A percentile compares a stretch with the other conserved stretches of the same genome.
Conservation (phyloP, 495 filamentous ascomycete genomes). For the Talaromyces borbonicus region DNA sequence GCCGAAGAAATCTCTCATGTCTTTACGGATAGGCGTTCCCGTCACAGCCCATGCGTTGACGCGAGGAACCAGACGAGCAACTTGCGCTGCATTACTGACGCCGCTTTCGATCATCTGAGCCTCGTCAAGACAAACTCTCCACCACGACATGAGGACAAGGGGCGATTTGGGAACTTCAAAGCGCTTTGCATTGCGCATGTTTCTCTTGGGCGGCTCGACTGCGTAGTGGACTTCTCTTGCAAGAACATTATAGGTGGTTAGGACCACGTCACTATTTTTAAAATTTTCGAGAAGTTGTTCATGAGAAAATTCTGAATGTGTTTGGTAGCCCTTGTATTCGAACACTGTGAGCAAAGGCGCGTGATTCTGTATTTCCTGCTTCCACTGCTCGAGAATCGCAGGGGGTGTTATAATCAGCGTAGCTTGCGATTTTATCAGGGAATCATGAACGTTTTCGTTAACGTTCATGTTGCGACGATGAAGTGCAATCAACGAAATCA, state of each 20-base stretch:
- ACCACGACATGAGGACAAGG: slow-evolving; percentile 73
- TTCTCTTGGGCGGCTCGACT: slow-evolving; percentile 49
- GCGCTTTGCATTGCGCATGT: slow-evolving; percentile 53
- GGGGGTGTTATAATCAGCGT: slow-evolving; percentile 85
- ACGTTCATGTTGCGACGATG: slow-evolving; percentile 33
- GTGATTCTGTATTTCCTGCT: slow-evolving; percentile 64
- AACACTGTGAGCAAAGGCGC: slow-evolving; percentile 48
- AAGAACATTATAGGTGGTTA: slow-evolving; percentile 80
- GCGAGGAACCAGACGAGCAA: slow-evolving; percentile 71
- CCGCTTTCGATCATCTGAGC: slow-evolving; percentile 92
- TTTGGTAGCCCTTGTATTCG: slow-evolving; percentile 41
- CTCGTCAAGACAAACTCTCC: slow-evolving; percentile 88
- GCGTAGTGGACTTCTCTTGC: slow-evolving; percentile 69
- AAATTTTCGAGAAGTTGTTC: slow-evolving; percentile 38
- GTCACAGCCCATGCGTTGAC: slow-evolving; percentile 88
- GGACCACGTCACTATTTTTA: slow-evolving; percentile 60
- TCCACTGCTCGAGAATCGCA: slow-evolving; percentile 79
- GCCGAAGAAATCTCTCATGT: slow-evolving; percentile 57
- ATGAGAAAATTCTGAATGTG: slow-evolving; percentile 26
- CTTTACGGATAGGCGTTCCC: slow-evolving; percentile 77
- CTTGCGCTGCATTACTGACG: slow-evolving; percentile 68
- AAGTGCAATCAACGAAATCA: slow-evolving; percentile 64
- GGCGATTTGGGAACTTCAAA: slow-evolving; percentile 64
- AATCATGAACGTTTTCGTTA: slow-evolving; percentile 16
- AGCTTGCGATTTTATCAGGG: slow-evolving; percentile 35